A percentile compares a stretch with the other conserved stretches of the same genome.
phyloP scores from a whole-genome alignment of 805 yeast species.

The Ogataea neopini region DNA sequence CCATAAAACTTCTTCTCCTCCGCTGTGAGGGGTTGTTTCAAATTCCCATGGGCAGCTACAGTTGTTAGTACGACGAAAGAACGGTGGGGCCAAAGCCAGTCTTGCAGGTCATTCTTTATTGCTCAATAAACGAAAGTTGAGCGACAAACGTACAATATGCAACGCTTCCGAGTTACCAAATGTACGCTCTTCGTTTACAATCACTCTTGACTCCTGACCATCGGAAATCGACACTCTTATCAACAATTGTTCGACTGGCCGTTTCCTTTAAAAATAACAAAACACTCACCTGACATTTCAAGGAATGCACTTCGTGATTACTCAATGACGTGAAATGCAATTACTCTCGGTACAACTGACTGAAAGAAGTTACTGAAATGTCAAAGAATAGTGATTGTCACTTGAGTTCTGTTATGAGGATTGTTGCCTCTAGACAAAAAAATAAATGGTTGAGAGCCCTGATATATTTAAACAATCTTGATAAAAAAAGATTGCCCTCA shows the following conservation, averaged over 20 bases:
- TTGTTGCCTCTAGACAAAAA: background rate
- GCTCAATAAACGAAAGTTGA: no score
- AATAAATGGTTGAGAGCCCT: slow-evolving; percentile 5
- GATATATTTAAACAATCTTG: background rate
- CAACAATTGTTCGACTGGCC: background rate
- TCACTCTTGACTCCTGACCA: no score
- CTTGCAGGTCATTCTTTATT: no score
- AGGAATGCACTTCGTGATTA: background rate
- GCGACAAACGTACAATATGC: no score
- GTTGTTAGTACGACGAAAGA: no score
- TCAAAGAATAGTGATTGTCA: background rate
- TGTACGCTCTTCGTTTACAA: no score
- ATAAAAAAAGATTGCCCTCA: slow-evolving; percentile 28
- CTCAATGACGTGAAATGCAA: background rate
- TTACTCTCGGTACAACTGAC: background rate
- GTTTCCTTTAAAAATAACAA: background rate
- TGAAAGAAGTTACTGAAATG: no score
- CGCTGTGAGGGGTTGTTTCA: slow-evolving; percentile 48
- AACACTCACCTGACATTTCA: slow-evolving; percentile 18
- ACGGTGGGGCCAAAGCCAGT: no score
- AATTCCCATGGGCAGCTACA: slow-evolving; percentile 18
- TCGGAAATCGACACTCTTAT: background rate
- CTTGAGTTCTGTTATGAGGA: slow-evolving; percentile 1
- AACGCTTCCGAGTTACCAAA: no score
- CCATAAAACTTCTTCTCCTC: slow-evolving; percentile 78